Base-by-base conservation (phyloP, 441 rosid species). In the Francoa sonchifolia region DNA sequence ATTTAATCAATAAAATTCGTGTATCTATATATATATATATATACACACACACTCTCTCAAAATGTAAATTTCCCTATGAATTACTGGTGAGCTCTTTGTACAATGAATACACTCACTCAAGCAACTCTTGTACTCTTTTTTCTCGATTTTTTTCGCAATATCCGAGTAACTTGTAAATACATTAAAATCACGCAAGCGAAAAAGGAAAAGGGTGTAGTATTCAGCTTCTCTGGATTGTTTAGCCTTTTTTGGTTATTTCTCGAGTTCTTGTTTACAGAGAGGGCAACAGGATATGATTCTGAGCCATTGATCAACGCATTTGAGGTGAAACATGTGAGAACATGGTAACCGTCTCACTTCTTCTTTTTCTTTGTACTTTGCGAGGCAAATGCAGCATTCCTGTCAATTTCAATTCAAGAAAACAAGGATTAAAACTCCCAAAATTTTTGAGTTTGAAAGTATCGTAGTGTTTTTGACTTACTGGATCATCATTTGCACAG, bases 251-350 rank as follows among this genome's bases (percentile, higher is more conserved):
- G n/a, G n/a, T 58, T 69, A 89, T 60, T 77, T 74, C 43, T 79
- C 69, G 46, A 85, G 56, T 61, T 66, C 92, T 68, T 85, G 85
- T 61, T 89, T 89, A 48, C 94, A 89, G 35, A 85, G 89, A 29
- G 98, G 98, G 57, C 98, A 89, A 50, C 93, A 85, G 40, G 96
- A 89, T 32, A 82, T 76, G 18, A 89, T 85, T 46, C 69, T 67
- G 43, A 89, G 94, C 98, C 98, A 89, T 26, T 89, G 96, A 71
- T 89, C 98, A 33, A 85, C 94, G 42, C 98, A 89, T 38, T 77
- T 73, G 38, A 68, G 76, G 54, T 89, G 98, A 62, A 89, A 89
- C 38, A 65, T 61, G 40, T 89, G 98, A 18, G 82, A 79, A 49
- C 98, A 89, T 41, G 94, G 96, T 62, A 89, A 61, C 55, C 73